A percentile compares a stretch with the other conserved stretches of the same genome.
phyloP scores from a whole-genome alignment of 352 stramenopile species.

The Phytopythium aichiense region DNA sequence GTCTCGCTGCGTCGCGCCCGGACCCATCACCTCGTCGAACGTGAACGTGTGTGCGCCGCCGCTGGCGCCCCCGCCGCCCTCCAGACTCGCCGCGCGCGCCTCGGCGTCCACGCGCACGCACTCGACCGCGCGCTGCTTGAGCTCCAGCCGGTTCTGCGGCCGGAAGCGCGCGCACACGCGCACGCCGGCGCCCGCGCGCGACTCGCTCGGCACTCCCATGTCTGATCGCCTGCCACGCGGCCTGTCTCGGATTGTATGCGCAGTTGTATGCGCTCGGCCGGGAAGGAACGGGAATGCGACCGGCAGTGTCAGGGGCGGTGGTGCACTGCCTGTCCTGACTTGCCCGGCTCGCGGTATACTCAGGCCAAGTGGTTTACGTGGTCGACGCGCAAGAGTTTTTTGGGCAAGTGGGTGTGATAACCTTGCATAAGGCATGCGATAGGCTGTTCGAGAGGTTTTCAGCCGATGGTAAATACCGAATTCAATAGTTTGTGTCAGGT shows the following conservation, averaged over 20 bases:
- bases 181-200: conserved; percentile 46
- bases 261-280: too few relatives aligned
- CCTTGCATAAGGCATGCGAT: neutral
- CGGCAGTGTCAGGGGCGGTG: neutral
- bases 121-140: conserved; percentile 60
- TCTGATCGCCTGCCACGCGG: neutral
- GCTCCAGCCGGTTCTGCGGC: conserved; percentile 74
- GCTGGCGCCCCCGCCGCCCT: neutral
- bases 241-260: too few relatives aligned
- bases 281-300: neutral
- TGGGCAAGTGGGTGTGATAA: neutral
- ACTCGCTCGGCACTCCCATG: conserved; percentile 20
- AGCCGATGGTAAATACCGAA: neutral
- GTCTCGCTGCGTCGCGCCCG: conserved; percentile 34
- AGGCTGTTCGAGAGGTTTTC: neutral
- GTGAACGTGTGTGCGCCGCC: conserved; percentile 52
- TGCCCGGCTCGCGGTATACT: neutral
- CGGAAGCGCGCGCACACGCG: conserved; percentile 72
- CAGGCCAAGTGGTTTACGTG: neutral
- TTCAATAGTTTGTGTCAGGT: too few relatives aligned
- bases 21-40: conserved; percentile 72
- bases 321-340: neutral
- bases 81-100: conserved; percentile 8
- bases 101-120: conserved; percentile 43
- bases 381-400: neutral